Evolutionary conservation across 768 basidiomycete species (phyloP).

Genomic region (Cyclocybe aegerita): DNA sequence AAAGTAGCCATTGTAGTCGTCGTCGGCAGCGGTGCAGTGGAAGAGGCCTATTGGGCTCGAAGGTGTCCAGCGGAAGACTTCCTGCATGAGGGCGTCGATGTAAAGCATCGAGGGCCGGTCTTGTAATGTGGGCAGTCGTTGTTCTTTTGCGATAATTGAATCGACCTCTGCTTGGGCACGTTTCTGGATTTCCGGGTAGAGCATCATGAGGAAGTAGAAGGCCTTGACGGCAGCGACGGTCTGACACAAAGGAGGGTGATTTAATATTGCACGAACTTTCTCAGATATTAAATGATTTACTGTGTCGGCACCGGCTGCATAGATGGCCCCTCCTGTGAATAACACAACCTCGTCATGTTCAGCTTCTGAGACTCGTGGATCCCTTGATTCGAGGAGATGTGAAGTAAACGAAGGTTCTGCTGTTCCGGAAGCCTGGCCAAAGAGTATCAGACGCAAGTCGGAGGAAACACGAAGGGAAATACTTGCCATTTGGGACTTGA

Average conservation of each 20-base stretch:
- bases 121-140: constrained; percentile 28
- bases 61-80: constrained; percentile 31
- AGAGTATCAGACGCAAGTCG: background rate
- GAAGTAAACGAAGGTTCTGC: constrained; percentile 31
- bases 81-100: constrained; percentile 31
- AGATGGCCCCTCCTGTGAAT: constrained; percentile 21
- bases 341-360: constrained; percentile 25
- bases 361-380: constrained; percentile 11
- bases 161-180: constrained; percentile 37
- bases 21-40: constrained; percentile 18
- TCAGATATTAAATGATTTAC: constrained; percentile 16
- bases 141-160: constrained; percentile 21
- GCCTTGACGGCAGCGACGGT: constrained; percentile 28
- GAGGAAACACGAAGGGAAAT: constrained; percentile 1
- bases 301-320: constrained; percentile 33
- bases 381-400: constrained; percentile 17
- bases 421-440: constrained; percentile 28
- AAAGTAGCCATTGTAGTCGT: constrained; percentile 15
- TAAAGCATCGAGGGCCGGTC: constrained; percentile 35
- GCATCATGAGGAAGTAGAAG: constrained; percentile 33
- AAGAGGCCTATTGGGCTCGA: constrained; percentile 19
- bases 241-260: constrained; percentile 19
- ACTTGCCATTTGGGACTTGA: constrained; percentile 43
- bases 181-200: constrained; percentile 33
- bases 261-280: background rate